Evolutionary conservation across 1,139 yeast species (phyloP).

Genomic region (Wickerhamomyces sp.): DNA sequence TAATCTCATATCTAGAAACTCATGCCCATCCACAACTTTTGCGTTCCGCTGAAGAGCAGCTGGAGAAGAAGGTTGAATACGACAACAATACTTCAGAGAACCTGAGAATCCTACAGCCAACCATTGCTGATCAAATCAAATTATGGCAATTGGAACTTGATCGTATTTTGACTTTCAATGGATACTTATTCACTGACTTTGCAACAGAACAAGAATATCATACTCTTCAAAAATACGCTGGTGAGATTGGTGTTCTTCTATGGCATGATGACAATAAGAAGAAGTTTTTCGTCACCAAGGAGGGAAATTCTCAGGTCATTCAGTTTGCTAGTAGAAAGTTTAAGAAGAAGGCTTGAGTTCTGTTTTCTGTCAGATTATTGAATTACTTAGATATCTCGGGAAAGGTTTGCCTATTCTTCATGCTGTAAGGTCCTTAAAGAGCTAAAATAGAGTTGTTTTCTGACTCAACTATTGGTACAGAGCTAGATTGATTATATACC

Average conservation of each 20-base stretch:
- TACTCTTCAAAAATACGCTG: conserved; percentile 68
- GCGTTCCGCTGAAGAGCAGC: conserved; percentile 58
- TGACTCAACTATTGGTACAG: too few relatives aligned
- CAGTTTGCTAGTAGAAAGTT: conserved; percentile 75
- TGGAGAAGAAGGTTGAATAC: conserved; percentile 59
- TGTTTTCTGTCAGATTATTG: too few relatives aligned
- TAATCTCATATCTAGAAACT: conserved; percentile 78
- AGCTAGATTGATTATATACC: too few relatives aligned
- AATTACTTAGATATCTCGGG: too few relatives aligned
- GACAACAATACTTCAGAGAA: conserved; percentile 54
- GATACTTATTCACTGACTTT: conserved; percentile 82
- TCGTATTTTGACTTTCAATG: conserved; percentile 82
- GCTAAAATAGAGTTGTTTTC: too few relatives aligned
- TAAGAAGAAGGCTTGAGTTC: conserved; percentile 15
- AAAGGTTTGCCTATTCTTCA: too few relatives aligned
- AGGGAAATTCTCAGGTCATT: conserved; percentile 83
- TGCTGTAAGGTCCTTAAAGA: too few relatives aligned
- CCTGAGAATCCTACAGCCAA: conserved; percentile 80
- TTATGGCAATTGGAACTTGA: conserved; percentile 96
- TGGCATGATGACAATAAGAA: conserved; percentile 75
- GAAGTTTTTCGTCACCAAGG: conserved; percentile 73
- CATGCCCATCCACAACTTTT: conserved; percentile 96
- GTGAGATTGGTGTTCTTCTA: conserved; percentile 81
- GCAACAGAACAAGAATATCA: conserved; percentile 73
- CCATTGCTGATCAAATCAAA: conserved; percentile 91